Evolutionary conservation across 1,284 basidiomycete genomes (phyloP).

Genomic region (Athelia sp.): DNA sequence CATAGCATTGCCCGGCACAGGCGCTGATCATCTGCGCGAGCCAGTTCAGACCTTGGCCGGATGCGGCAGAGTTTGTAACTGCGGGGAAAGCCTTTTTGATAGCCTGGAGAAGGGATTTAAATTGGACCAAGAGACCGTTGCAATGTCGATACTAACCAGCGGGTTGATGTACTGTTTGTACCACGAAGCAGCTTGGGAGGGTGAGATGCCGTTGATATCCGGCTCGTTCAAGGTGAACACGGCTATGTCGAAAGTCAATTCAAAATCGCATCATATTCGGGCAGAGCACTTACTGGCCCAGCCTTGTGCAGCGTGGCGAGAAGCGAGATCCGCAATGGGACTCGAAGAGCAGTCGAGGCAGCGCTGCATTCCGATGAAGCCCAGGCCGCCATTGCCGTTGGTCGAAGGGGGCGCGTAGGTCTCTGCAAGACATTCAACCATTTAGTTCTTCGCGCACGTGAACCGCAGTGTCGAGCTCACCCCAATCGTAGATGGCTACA

Average conservation of each 20-base stretch:
- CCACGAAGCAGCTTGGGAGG: constrained; percentile 28
- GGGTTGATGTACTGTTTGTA: constrained; percentile 31
- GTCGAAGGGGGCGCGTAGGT: constrained; percentile 27
- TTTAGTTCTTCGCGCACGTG: constrained; percentile 19
- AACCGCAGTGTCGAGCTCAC: not conserved
- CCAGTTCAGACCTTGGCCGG: constrained; percentile 28
- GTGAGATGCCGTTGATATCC: constrained; percentile 20
- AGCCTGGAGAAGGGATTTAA: constrained; percentile 12
- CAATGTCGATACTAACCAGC: constrained; percentile 16
- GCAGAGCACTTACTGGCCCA: constrained; percentile 17
- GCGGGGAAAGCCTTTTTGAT: constrained; percentile 30
- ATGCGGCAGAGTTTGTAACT: constrained; percentile 20
- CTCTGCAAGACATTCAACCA: constrained; percentile 30
- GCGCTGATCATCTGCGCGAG: constrained; percentile 25
- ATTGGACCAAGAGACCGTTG: not conserved
- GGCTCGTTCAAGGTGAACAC: constrained; percentile 34
- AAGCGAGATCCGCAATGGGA: constrained; percentile 24
- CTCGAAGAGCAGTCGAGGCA: constrained; percentile 31
- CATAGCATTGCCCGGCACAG: constrained; percentile 15
- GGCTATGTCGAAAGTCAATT: constrained; percentile 11
- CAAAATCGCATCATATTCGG: not conserved
- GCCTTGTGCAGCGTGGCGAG: constrained; percentile 23
- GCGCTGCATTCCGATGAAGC: constrained; percentile 36
- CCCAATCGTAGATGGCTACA: constrained; percentile 22
- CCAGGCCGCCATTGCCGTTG: constrained; percentile 25